Percentiles rank a stretch among this genome's conserved stretches.
phyloP scores from a whole-genome alignment of 148 eudicot genomes.

The Rhododendron simsii region DNA sequence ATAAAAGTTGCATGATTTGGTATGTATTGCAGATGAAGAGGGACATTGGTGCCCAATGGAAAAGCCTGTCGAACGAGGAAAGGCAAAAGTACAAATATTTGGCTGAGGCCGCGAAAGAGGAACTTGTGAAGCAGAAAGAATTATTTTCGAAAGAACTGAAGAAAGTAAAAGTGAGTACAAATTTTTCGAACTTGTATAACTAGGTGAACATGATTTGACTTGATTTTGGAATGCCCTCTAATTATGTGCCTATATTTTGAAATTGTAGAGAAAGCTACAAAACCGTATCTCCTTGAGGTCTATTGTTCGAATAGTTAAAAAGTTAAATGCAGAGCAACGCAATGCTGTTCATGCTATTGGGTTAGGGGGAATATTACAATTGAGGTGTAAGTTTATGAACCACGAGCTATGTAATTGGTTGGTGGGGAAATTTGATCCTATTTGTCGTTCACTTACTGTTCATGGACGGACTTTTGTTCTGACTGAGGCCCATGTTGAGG shows the following conservation, averaged over 20 bases:
- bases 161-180: background rate
- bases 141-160: background rate
- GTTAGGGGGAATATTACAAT: background rate
- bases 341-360: background rate
- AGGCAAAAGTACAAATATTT: background rate
- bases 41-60: background rate
- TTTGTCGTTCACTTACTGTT: background rate
- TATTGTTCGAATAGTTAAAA: background rate
- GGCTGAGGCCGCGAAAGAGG: background rate
- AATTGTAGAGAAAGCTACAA: background rate
- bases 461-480: background rate
- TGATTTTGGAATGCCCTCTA: too few relatives aligned
- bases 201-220: too few relatives aligned
- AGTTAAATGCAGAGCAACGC: background rate
- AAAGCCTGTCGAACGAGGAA: background rate
- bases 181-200: too few relatives aligned
- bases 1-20: too few relatives aligned
- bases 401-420: background rate
- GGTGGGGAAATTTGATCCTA: background rate
- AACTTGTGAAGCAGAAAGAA: background rate
- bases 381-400: too few relatives aligned
- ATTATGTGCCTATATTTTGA: too few relatives aligned
- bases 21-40: background rate
- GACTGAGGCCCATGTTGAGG: background rate
- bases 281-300: background rate